Base-by-base conservation (phyloP, 768 basidiomycete species). In the Leccinum uliginosum region DNA sequence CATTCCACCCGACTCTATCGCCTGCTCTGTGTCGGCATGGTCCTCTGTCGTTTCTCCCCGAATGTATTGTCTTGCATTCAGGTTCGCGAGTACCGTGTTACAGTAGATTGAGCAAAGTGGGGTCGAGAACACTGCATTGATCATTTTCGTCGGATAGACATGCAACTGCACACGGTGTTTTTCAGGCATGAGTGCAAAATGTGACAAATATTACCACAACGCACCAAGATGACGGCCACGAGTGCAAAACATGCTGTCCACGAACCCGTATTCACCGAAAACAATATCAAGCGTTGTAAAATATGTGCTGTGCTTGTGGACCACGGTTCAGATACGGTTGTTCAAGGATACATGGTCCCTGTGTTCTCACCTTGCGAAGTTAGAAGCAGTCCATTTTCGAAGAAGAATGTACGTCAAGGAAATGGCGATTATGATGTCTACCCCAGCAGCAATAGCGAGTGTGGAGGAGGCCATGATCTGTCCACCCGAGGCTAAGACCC, bases 171-270 rank as follows among this genome's bases (percentile, higher is more conserved):
- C n/a, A n/a, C n/a, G n/a, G 11, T 2, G 6, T 40, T 26, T 2
- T n/a, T 11, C 45, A 46, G 6, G 23, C 14, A 24, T 44, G 14
- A 15, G 23, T 29, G 7, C 43, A 19, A 8, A 24, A 11, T 4
- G 6, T 5, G 21, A 32, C 5, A 17, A 2, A 10, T 1, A 3
- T 55, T 6, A 26, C 10, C 6, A 43, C n/a, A 19, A 61, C 63
- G 21, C 17, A 64, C 62, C 21, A 62, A 19, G 24, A 57, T 50
- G 10, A 55, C 6, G 11, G 56, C 73, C 2, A 80, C 74, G 68
- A 84, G 82, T 10, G 76, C 71, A 4, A 65, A 70, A 0, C 79
- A 78, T 55, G 84, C 82, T 10, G 82, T 74, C 14, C 78, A 80
- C 15, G 83, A 74, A 0, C 80, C 74, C 0, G 48, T 56, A 1